Percentiles rank a stretch among this genome's conserved stretches.
These are phyloP conservation scores for Carex arenaria DNA, from an alignment of 202 grass and related monocot genomes.

Conservation along the genomic window DNA sequence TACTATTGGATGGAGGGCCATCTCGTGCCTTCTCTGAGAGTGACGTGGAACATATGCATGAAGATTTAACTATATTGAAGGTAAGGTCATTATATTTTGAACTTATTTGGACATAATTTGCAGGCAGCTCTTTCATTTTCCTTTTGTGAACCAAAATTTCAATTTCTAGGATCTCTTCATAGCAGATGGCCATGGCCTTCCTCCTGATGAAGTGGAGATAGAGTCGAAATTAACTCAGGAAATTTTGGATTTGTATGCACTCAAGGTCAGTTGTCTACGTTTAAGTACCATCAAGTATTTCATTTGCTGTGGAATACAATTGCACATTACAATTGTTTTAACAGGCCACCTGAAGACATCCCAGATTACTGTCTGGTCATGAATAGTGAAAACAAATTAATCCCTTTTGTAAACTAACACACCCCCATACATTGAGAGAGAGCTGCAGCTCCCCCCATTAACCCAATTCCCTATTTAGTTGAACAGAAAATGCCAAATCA, in stretches of 20 bases:
- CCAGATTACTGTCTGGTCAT: not conserved
- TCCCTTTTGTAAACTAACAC: not conserved
- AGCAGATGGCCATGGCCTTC: constrained; percentile 88
- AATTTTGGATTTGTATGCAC: constrained; percentile 67
- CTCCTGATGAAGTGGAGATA: constrained; percentile 58
- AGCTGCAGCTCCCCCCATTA: not conserved
- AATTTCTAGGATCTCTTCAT: constrained; percentile 78
- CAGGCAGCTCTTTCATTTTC: not conserved
- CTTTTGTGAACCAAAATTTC: constrained; percentile 17
- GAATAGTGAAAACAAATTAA: not conserved
- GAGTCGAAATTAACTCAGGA: constrained; percentile 63
- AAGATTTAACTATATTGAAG: constrained; percentile 77
- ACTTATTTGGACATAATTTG: constrained; percentile 14
- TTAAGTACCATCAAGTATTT: not conserved
- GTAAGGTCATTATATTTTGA: constrained; percentile 32
- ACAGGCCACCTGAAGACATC: not conserved
- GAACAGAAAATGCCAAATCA: not conserved
- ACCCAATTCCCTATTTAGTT: not conserved
- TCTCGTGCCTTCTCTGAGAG: constrained; percentile 65
- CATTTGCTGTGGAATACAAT: not conserved
- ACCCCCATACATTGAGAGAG: not conserved
- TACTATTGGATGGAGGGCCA: constrained; percentile 89
- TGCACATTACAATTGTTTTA: not conserved
- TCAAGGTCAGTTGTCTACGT: constrained; percentile 45
- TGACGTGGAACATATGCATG: constrained; percentile 68